Percentiles rank a stretch among this genome's conserved stretches.
These are phyloP conservation scores for Pseudogymnoascus sp. DNA, from an alignment of 2,329 filamentous ascomycete genomes.

Conservation along the genomic window DNA sequence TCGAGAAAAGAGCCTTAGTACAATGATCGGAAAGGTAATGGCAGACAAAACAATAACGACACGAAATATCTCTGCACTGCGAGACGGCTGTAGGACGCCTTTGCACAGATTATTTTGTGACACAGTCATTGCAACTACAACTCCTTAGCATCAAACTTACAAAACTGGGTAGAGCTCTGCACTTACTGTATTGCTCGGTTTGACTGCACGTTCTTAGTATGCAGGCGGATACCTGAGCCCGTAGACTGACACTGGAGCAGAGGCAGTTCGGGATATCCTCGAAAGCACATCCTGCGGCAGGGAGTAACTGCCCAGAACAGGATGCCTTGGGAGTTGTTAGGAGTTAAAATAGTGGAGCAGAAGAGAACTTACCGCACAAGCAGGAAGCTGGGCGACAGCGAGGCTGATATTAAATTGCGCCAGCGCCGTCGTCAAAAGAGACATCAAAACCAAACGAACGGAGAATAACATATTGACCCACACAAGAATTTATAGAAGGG, in stretches of 20 bases:
- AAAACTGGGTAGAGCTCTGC: neutral
- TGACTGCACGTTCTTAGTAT: conserved; percentile 14
- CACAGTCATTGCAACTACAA: conserved; percentile 12
- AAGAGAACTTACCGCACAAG: neutral
- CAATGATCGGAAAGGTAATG: conserved; percentile 16
- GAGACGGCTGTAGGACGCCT: conserved; percentile 13
- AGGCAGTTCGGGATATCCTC: conserved; percentile 13
- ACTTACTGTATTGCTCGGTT: conserved; percentile 17
- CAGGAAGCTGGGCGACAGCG: too few species aligned
- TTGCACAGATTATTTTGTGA: conserved; percentile 16
- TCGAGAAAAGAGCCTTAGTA: conserved; percentile 17
- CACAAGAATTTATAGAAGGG: too few species aligned
- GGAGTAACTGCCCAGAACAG: neutral
- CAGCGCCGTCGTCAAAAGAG: too few species aligned
- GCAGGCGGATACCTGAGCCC: conserved; percentile 12
- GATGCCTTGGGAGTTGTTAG: neutral
- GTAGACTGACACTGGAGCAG: conserved; percentile 17
- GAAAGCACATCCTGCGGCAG: neutral
- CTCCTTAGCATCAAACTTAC: too few species aligned
- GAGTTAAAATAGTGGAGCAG: too few species aligned
- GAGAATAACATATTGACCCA: too few species aligned
- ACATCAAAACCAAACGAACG: too few species aligned
- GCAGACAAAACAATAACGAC: conserved; percentile 14
- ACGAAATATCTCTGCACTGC: conserved; percentile 13
- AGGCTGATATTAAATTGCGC: neutral